phyloP scores from a whole-genome alignment of 352 stramenopile genomes.

The Pythium graminicola region DNA sequence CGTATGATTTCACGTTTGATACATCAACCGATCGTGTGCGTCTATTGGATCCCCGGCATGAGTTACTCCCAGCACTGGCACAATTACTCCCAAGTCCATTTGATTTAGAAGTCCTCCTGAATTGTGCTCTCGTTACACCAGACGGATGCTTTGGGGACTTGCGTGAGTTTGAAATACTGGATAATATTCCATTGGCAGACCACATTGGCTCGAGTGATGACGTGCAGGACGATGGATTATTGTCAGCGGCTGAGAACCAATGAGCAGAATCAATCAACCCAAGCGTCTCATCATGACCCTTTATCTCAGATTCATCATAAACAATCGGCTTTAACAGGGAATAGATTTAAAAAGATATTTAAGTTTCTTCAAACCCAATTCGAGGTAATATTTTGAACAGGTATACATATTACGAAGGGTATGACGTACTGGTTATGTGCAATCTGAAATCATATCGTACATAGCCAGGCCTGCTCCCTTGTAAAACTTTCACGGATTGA shows the following conservation, averaged over 20 bases:
- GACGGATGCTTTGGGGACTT: slow-evolving; percentile 18
- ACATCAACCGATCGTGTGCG: slow-evolving; percentile 8
- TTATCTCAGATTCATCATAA: too few relatives aligned
- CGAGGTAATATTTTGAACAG: too few relatives aligned
- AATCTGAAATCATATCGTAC: background rate
- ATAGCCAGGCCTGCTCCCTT: background rate
- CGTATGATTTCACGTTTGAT: slow-evolving; percentile 18
- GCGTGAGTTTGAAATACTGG: background rate
- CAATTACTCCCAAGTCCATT: slow-evolving; percentile 2
- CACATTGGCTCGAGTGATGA: background rate
- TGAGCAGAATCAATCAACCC: too few relatives aligned
- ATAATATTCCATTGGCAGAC: background rate
- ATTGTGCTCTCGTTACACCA: slow-evolving; percentile 8
- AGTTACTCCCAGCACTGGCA: slow-evolving; percentile 12
- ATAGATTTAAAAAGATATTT: too few relatives aligned
- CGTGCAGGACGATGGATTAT: background rate
- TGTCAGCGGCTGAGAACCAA: background rate
- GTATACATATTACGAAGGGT: too few relatives aligned
- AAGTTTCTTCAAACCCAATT: too few relatives aligned
- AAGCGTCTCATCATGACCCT: too few relatives aligned
- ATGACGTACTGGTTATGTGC: too few relatives aligned
- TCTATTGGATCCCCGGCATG: slow-evolving; percentile 11
- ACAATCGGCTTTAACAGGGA: too few relatives aligned
- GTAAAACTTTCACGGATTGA: too few relatives aligned
- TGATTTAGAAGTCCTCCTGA: slow-evolving; percentile 7